Conservation (phyloP, 306 rosid species). For the Fragaria nilgerrensis region DNA sequence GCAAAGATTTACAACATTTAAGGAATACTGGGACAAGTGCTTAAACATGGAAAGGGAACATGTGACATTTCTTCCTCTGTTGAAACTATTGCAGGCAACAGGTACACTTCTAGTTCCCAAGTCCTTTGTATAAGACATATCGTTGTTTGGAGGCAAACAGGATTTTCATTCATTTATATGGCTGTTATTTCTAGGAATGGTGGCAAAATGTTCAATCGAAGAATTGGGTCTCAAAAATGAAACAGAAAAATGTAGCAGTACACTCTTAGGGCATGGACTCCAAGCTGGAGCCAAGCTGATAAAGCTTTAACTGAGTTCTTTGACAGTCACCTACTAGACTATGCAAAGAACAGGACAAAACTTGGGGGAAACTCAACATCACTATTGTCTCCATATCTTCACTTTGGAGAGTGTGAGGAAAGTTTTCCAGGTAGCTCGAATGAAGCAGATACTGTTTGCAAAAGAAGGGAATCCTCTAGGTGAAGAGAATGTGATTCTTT, state of each 20-base stretch:
- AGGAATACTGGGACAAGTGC: conserved; percentile 74
- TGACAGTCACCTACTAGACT: conserved; percentile 59
- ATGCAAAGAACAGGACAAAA: conserved; percentile 53
- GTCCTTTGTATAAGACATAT: neutral
- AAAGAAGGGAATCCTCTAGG: conserved; percentile 68
- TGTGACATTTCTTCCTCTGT: conserved; percentile 58
- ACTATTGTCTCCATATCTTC: conserved; percentile 96
- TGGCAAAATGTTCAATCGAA: conserved; percentile 44
- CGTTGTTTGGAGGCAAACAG: neutral
- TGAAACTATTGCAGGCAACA: conserved; percentile 63
- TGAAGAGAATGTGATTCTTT: conserved; percentile 61
- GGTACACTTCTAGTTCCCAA: conserved; percentile 35
- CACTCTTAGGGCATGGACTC: conserved; percentile 90
- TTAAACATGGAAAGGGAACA: conserved; percentile 51
- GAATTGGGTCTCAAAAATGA: conserved; percentile 85
- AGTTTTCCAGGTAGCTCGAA: conserved; percentile 56
- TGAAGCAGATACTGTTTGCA: conserved; percentile 67
- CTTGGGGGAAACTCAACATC: too few relatives aligned
- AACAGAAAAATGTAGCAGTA: conserved; percentile 81
- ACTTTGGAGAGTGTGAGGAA: conserved; percentile 85
- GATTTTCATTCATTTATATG: conserved; percentile 9
- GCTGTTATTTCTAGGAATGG: conserved; percentile 47
- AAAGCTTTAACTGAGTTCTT: conserved; percentile 62
- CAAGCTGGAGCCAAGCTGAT: conserved; percentile 88
- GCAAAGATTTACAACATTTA: conserved; percentile 72